A percentile compares a stretch with the other conserved stretches of the same genome.
Conservation (phyloP, 768 basidiomycete species). For the Termitomyces sp. region DNA sequence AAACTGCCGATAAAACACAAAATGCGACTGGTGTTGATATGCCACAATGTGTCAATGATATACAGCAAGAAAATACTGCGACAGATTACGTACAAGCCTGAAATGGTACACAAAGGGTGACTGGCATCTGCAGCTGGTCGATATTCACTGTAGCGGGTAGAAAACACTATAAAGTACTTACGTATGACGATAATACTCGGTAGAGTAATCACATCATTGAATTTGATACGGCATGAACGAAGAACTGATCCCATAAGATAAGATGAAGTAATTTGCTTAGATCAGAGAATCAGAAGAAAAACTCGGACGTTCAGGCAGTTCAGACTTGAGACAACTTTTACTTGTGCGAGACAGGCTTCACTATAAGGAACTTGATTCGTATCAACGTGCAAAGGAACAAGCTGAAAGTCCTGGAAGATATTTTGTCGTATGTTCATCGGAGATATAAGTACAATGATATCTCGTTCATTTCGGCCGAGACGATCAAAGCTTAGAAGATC, state of each 20-base stretch:
- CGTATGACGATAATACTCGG: too few relatives aligned
- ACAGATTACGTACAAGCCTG: too few relatives aligned
- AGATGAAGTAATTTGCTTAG: background rate
- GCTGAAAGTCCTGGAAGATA: background rate
- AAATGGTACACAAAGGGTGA: too few relatives aligned
- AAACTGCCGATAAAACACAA: too few relatives aligned
- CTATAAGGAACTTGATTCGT: background rate
- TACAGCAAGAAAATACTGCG: too few relatives aligned
- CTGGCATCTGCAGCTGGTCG: too few relatives aligned
- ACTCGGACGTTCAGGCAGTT: background rate
- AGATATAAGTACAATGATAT: constrained; percentile 3
- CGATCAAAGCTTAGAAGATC: constrained; percentile 21
- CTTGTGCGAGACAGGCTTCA: background rate
- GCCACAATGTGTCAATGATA: too few relatives aligned
- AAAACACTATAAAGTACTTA: too few relatives aligned
- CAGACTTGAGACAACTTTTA: background rate
- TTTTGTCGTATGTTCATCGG: background rate
- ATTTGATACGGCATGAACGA: too few relatives aligned
- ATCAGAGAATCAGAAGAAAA: background rate
- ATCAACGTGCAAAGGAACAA: background rate
- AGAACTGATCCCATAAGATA: background rate
- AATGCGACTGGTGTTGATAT: too few relatives aligned
- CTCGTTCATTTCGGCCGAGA: background rate
- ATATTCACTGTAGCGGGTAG: too few relatives aligned
- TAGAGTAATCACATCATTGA: too few relatives aligned